Evolutionary conservation across 192 early-diverging fungal species (phyloP).

Genomic region (Allomyces arbusculus): DNA sequence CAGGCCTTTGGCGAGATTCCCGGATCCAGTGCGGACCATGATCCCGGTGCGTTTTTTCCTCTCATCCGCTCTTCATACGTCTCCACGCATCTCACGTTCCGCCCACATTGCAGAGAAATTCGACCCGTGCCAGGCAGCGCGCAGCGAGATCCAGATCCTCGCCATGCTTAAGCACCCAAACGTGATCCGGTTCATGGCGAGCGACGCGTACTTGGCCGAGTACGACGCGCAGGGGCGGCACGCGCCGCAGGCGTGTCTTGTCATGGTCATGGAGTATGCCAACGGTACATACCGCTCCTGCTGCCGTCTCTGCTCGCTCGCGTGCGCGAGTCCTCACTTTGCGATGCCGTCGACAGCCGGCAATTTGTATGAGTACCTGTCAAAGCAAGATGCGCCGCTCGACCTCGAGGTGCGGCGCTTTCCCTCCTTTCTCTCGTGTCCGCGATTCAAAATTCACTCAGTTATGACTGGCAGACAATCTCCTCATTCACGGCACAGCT

Average conservation of each 20-base stretch:
- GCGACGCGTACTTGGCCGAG: background rate
- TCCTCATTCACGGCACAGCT: background rate
- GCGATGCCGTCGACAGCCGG: background rate
- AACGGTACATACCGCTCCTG: background rate
- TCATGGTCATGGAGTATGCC: constrained; percentile 2
- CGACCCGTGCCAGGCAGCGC: background rate
- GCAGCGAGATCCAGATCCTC: constrained; percentile 3
- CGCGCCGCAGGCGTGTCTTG: background rate
- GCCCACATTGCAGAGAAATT: too few relatives aligned
- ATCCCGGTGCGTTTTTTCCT: background rate
- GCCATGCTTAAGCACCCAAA: constrained; percentile 2
- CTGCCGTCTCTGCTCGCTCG: background rate
- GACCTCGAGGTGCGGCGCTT: background rate
- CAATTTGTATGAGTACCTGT: background rate
- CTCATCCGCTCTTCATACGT: background rate
- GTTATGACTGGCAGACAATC: background rate
- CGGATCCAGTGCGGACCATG: too few relatives aligned
- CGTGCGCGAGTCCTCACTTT: background rate
- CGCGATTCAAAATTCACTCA: background rate
- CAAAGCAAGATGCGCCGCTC: background rate
- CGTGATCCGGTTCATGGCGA: background rate
- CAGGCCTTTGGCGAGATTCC: background rate
- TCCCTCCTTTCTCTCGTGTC: background rate
- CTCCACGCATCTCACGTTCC: background rate
- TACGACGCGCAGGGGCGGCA: background rate